Evolutionary conservation across 805 yeast species (phyloP).

Genomic region (Hanseniaspora lachancei): DNA sequence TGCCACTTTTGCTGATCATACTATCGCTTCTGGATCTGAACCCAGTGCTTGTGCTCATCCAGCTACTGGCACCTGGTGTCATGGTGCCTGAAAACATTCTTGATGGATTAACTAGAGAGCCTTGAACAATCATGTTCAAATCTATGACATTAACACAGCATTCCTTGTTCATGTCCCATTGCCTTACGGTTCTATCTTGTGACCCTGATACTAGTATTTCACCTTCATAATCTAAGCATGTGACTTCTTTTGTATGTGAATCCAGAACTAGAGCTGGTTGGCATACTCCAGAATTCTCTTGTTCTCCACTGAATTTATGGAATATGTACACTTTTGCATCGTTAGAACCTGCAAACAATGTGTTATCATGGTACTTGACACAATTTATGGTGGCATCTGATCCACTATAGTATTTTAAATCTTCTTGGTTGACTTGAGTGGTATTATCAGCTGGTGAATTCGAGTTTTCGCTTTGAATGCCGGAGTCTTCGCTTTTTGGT

Average conservation of each 20-base stretch:
- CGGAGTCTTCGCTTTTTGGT: slow-evolving; percentile 12
- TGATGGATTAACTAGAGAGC: neutral
- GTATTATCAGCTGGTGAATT: neutral
- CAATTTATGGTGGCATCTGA: slow-evolving; percentile 39
- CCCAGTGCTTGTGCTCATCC: slow-evolving; percentile 1
- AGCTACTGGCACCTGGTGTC: slow-evolving; percentile 1
- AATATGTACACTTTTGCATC: slow-evolving; percentile 54
- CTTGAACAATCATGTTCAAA: slow-evolving; percentile 28
- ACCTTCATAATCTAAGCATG: slow-evolving; percentile 45
- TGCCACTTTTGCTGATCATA: slow-evolving; percentile 9
- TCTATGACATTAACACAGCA: slow-evolving; percentile 60
- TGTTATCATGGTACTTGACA: slow-evolving; percentile 44
- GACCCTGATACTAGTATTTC: slow-evolving; percentile 55
- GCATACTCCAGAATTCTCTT: neutral
- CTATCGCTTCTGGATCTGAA: slow-evolving; percentile 12
- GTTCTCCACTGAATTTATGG: slow-evolving; percentile 29
- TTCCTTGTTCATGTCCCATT: slow-evolving; percentile 60
- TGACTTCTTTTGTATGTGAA: slow-evolving; percentile 54
- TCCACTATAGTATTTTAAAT: neutral
- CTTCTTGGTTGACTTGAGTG: neutral
- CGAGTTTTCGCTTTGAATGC: slow-evolving; percentile 12
- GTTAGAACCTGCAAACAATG: slow-evolving; percentile 38
- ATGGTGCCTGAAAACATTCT: neutral
- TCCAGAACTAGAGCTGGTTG: slow-evolving; percentile 31
- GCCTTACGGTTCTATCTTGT: slow-evolving; percentile 56